Base-by-base conservation (phyloP, 345 rosid species). In the Brassica napus region DNA sequence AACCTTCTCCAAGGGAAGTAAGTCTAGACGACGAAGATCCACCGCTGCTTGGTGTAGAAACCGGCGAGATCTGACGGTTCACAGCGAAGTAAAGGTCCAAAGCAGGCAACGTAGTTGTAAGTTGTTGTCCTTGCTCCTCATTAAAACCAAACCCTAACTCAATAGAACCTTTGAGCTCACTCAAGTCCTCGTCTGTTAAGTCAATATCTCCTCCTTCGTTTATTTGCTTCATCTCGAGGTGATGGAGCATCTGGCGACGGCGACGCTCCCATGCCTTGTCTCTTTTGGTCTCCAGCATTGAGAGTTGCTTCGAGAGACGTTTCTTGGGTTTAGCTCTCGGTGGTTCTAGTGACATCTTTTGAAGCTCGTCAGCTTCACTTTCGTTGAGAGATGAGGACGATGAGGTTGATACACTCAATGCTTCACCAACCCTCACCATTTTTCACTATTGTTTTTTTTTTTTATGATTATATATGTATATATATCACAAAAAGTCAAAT, bases 141-240 rank as follows among this genome's bases (percentile, higher is more conserved):
- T 89, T 89, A 76, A 95, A 93, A 12, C 97, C 99, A 65, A 95
- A 95, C 8, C 99, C 99, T 28, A 95, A 92, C 83, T 95, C 99
- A 59, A 95, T 95, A 80, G 94, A 91, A 1, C 97, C 99, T 82
- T 91, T 95, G 4, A 95, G 91, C 81, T 95, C 98, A 52, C 84
- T 78, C 80, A 93, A 72, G 65, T 95, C 99, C 65, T 88, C 99
- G 55, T 95, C 99, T 0, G 99, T 95, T 83, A 95, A 84, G 54
- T 75, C 62, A 49, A 1, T 14, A 49, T 72, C 78, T 35, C 78
- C 84, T 47, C 57, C 78, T 71, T 77, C 77, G 66, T 61, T 60
- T 31, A 55, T 68, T 4, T 68, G 80, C 42, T 69, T 80, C 61
- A 24, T 60, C 30, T 81, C 77, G 16, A 63, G 44, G 54, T 83